Evolutionary conservation across 1,139 yeast genomes (phyloP), one percentile per base, ranked within the genome.

Genomic region (Yamadazyma diddensiae): DNA sequence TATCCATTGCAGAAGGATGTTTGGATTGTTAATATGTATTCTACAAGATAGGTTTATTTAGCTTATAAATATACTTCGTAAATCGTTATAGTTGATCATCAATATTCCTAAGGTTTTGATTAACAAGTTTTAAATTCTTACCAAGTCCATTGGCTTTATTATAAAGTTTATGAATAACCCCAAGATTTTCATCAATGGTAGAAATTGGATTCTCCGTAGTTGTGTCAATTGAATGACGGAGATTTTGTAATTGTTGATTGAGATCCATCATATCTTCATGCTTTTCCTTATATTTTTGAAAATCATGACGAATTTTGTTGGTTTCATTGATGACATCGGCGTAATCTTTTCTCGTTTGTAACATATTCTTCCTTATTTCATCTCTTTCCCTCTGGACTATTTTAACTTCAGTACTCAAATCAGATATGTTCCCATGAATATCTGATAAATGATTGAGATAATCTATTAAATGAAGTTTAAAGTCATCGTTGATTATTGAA

Each of bases 71-170:
- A 22, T 22, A 22, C 25, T 22, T 22, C n/a, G n/a, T n/a, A n/a
- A n/a, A n/a, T n/a, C n/a, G n/a, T n/a, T n/a, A n/a, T n/a, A n/a
- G n/a, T n/a, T n/a, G n/a, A n/a, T n/a, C n/a, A n/a, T 36, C 35
- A 11, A 36, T 23, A 7, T 26, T 26, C 15, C 19, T 16, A 21
- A 36, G 29, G 15, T 20, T 29, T 14, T 36, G 16, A 15, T 59
- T 62, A 4, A 63, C 33, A 15, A 46, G 36, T 10, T 40, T 47
- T 24, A 73, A 46, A 38, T 51, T 55, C 6, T 52, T 49, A 43
- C 71, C 70, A 4, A 73, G 34, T 4, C 77, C 77, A 33, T 56
- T 52, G 15, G 54, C 49, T 1, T 76, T 74, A 43, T 70, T 65
- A 15, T 62, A 49, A 1, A 65, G 39, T 26, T 49, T 53, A 13